Evolutionary conservation across 2,329 filamentous ascomycete species (phyloP).

Genomic region (Ophiostoma populinum): DNA sequence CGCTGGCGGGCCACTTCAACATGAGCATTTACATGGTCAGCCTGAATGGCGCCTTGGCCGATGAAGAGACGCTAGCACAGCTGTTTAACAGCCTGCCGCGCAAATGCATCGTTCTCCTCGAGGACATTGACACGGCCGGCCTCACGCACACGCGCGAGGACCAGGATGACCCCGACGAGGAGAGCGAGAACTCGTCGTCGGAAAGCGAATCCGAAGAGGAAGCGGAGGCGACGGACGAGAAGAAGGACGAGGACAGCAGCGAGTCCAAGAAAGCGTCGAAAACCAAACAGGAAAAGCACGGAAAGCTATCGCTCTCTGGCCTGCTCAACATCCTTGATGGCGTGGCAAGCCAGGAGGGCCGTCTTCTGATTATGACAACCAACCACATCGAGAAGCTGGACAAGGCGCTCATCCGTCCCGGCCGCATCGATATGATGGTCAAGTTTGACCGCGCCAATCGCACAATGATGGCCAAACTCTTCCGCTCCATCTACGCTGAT

Average conservation of each 20-base stretch:
- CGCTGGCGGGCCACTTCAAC: conserved; percentile 51
- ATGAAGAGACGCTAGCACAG: conserved; percentile 44
- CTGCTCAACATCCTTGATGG: conserved; percentile 71
- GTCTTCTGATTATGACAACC: conserved; percentile 49
- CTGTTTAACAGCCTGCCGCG: conserved; percentile 52
- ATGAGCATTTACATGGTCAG: conserved; percentile 58
- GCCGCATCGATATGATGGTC: conserved; percentile 42
- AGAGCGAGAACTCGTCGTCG: not conserved
- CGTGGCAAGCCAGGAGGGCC: conserved; percentile 44
- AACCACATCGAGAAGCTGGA: conserved; percentile 45
- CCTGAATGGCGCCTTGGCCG: conserved; percentile 43
- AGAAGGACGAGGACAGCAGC: conserved; percentile 10
- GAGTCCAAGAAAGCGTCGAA: not conserved
- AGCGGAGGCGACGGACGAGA: conserved; percentile 6
- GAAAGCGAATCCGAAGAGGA: not conserved
- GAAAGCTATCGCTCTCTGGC: conserved; percentile 51
- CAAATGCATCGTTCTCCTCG: conserved; percentile 55
- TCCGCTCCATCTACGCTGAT: conserved; percentile 38
- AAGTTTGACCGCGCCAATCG: conserved; percentile 37
- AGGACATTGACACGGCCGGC: conserved; percentile 61
- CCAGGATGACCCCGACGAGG: conserved; percentile 7
- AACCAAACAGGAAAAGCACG: conserved; percentile 11
- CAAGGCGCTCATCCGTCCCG: conserved; percentile 43
- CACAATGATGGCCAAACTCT: conserved; percentile 35
- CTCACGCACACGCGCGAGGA: conserved; percentile 41